phyloP scores from a whole-genome alignment of 257 asterid genomes.

The Lycium barbarum region DNA sequence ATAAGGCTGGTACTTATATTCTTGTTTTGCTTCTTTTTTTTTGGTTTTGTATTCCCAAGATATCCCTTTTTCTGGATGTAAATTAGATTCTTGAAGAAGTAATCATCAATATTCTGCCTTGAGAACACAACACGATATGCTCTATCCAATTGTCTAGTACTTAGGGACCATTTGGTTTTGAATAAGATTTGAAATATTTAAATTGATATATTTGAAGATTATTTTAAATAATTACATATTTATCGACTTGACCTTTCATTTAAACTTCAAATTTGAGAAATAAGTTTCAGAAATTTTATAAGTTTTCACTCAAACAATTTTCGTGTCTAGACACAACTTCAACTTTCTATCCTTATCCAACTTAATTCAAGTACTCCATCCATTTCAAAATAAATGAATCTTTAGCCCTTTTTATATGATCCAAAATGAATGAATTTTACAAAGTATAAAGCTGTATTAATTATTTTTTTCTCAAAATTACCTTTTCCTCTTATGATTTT shows the following conservation, averaged over 20 bases:
- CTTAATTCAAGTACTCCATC: background rate
- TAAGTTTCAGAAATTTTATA: too few relatives aligned
- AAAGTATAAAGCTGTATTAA: too few relatives aligned
- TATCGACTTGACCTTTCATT: background rate
- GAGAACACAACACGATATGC: background rate
- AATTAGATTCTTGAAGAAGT: slow-evolving; percentile 3
- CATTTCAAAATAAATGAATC: too few relatives aligned
- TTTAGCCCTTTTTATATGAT: too few relatives aligned
- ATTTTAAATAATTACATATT: background rate
- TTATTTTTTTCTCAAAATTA: too few relatives aligned
- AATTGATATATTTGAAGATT: too few relatives aligned
- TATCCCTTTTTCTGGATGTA: background rate
- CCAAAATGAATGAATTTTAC: too few relatives aligned
- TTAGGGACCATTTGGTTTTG: background rate
- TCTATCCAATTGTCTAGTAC: background rate
- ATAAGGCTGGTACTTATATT: background rate
- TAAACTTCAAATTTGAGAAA: background rate
- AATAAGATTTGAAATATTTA: background rate
- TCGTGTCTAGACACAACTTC: too few relatives aligned
- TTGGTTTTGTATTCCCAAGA: background rate
- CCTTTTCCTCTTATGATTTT: too few relatives aligned
- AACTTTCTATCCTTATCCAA: too few relatives aligned
- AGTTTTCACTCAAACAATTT: too few relatives aligned
- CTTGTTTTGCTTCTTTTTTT: background rate
- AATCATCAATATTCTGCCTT: background rate